Base-by-base conservation (phyloP, 371 early-diverging fungal species). In the Choanephora cucurbitarum region DNA sequence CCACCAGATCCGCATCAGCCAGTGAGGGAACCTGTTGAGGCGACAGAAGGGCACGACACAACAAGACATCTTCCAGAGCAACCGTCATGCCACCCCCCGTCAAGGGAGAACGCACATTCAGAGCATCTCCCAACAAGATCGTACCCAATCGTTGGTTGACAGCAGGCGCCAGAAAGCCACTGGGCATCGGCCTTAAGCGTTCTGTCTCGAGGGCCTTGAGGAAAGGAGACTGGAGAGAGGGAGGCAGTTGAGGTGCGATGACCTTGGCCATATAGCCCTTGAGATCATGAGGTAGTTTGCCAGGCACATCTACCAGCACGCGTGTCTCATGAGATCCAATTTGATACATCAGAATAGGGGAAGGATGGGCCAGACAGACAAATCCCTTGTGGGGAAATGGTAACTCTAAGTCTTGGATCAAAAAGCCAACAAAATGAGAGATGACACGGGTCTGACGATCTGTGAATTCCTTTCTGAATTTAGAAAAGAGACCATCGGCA, bases 21-120 rank as follows among this genome's bases (percentile, higher is more conserved):
- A 82, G 70, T 33, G 81, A 83, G 32, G 86, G 82, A 6, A 83
- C 72, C 40, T 69, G 68, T 53, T 77, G 64, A 52, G 58, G 64
- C 14, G 70, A 64, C 10, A 95, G 70, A 14, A 86, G 60, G 0
- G 84, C 70, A 24, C 72, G 60, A 33, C 93, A 50, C 10, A 83
- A 75, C 1, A 93, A 85, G 4, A 92, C 91, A 71, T 97, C 98
- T 77, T 88, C 88, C 33, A 95, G 75, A 1, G 90, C 97, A 0
- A 97, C 92, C 0, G 98, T 96, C 98, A 97, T 97, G 17, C 98
- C 98, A 56, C 87, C 94, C 44, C 98, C 97, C 1, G 97, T 97
- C 43, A 98, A 72, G 13, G 96, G 96, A 56, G 95, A 95, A 19
- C 97, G 83, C 83, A 96, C 93, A 69, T 97, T 97, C 72, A 91